Percentiles rank a stretch among this genome's conserved stretches.
Conservation (phyloP, 768 basidiomycete species). For the Mycena venus region DNA sequence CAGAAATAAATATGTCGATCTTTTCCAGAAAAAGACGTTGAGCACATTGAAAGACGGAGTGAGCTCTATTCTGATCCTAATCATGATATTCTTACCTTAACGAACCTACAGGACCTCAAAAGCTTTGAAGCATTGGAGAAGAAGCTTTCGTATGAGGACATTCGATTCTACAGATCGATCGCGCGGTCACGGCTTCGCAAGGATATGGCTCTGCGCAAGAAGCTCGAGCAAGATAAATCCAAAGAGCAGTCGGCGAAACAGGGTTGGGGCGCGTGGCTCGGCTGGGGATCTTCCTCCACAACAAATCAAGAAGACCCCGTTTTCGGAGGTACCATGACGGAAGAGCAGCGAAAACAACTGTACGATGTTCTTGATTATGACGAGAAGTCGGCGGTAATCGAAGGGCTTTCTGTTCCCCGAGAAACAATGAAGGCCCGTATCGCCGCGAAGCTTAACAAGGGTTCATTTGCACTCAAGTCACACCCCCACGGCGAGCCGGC, state of each 20-base stretch:
- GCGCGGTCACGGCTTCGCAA: slow-evolving; percentile 90
- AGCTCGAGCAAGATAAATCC: slow-evolving; percentile 77
- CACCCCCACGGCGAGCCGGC: slow-evolving; percentile 73
- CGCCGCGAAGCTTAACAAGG: slow-evolving; percentile 84
- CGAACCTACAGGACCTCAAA: slow-evolving; percentile 60
- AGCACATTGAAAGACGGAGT: slow-evolving; percentile 69
- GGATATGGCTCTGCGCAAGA: slow-evolving; percentile 79
- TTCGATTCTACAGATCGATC: slow-evolving; percentile 97
- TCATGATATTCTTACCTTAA: background rate
- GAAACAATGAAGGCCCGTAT: slow-evolving; percentile 87
- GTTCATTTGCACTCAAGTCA: slow-evolving; percentile 86
- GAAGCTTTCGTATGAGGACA: slow-evolving; percentile 93
- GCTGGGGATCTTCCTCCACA: slow-evolving; percentile 72
- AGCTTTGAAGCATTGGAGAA: slow-evolving; percentile 77
- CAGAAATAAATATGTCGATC: slow-evolving; percentile 83
- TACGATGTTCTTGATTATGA: slow-evolving; percentile 94
- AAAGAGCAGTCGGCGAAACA: slow-evolving; percentile 63
- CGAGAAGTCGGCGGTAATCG: slow-evolving; percentile 81
- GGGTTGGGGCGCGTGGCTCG: slow-evolving; percentile 80
- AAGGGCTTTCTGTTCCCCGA: slow-evolving; percentile 77
- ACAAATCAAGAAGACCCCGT: slow-evolving; percentile 63
- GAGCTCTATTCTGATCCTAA: slow-evolving; percentile 40
- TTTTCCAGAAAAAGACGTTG: slow-evolving; percentile 84
- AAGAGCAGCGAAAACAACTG: slow-evolving; percentile 90
- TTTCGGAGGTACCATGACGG: slow-evolving; percentile 82